Evolutionary conservation across 805 yeast species (phyloP), one percentile per base, ranked within the genome.

Genomic region (Spathaspora passalidarum): DNA sequence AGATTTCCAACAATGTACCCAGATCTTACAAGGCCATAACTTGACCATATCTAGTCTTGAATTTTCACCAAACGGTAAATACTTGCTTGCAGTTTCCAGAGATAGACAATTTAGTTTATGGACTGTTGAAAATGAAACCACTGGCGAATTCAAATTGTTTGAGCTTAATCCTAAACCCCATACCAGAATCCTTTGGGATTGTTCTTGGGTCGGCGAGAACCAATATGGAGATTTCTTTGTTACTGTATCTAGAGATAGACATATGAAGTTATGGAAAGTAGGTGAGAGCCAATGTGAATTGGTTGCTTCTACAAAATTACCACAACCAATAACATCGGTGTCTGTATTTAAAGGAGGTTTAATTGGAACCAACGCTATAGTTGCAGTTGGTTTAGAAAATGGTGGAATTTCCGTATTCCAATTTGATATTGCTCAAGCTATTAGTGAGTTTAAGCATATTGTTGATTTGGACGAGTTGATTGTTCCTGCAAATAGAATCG

Each of bases 181-280:
- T 60, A 65, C 85, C 1, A 80, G 97, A 64, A 92, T 94, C 56
- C 80, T 94, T 37, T 95, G 99, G 99, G 98, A 94, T 67, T 84
- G 92, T 60, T 79, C 86, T 32, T 94, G 97, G 96, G 69, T 83
- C 0, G 88, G 90, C 4, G 11, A 16, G 6, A 49, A 56, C n/a
- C 32, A 46, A 2, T 52, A 55, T 10, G 61, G 60, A 3, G 40
- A 50, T 19, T 61, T 62, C n/a, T 91, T 92, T 57, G 75, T 87
- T 13, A 91, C 97, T 0, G 95, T 85, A 0, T 84, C 96, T 2
- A 80, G 99, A 62, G 99, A 94, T 62, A 86, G 84, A 57, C 76
- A 81, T 2, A 61, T 91, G 42, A 88, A 86, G 57, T 68, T 83
- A 14, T 91, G 97, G 97, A 66, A 66, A 40, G 63, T 80, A 8